A percentile compares a stretch with the other conserved stretches of the same genome.
phyloP scores from a whole-genome alignment of 257 asterid genomes.

The Gentiana macrophylla region DNA sequence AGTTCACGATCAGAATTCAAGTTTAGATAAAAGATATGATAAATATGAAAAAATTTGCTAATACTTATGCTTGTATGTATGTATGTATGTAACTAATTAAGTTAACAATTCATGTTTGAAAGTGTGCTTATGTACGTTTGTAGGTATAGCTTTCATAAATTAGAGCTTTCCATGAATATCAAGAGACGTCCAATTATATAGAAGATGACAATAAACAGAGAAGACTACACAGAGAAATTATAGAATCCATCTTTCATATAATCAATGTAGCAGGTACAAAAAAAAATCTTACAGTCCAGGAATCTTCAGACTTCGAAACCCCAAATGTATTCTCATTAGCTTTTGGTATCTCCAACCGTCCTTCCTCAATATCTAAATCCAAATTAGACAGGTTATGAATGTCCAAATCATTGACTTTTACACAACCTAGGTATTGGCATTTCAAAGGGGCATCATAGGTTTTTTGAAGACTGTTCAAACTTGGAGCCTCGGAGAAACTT shows the following conservation, averaged over 20 bases:
- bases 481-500: conserved; percentile 18
- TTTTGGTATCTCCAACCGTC: conserved; percentile 32
- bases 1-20: background rate
- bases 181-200: too few species aligned
- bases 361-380: conserved; percentile 54
- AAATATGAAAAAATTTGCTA: too few species aligned
- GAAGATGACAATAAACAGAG: too few species aligned
- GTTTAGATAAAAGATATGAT: too few species aligned
- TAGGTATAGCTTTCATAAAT: too few species aligned
- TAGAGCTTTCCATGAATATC: too few species aligned
- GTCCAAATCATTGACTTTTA: conserved; percentile 30
- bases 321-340: conserved; percentile 25
- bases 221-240: too few species aligned
- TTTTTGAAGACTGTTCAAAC: conserved; percentile 24
- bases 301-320: conserved; percentile 41
- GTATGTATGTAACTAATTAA: too few species aligned
- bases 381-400: conserved; percentile 23
- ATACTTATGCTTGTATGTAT: too few species aligned
- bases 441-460: conserved; percentile 26
- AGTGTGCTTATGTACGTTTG: too few species aligned
- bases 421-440: conserved; percentile 20
- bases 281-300: conserved; percentile 32
- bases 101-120: too few species aligned
- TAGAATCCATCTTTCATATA: too few species aligned
- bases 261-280: background rate